phyloP scores from a whole-genome alignment of 306 rosid genomes.

The Crataegus laevigata region DNA sequence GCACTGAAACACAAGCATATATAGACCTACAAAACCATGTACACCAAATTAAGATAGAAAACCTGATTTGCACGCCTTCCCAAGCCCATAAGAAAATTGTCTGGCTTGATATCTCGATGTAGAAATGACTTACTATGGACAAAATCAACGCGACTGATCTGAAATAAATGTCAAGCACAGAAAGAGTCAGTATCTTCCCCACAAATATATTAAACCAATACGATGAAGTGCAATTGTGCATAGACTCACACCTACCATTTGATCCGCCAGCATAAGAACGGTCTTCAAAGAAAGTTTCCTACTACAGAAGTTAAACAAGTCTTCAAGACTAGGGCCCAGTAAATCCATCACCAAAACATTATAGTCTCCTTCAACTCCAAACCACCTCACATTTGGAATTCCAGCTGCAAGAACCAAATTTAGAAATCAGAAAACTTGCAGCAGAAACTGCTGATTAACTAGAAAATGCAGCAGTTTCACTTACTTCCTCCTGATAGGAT shows the following conservation, averaged over 20 bases:
- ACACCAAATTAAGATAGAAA: not conserved
- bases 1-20: not conserved
- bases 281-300: slow-evolving; percentile 89
- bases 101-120: slow-evolving; percentile 96
- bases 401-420: slow-evolving; percentile 62
- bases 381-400: slow-evolving; percentile 87
- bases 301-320: slow-evolving; percentile 89
- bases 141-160: slow-evolving; percentile 94
- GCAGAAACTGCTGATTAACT: not conserved
- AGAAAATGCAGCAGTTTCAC: not conserved
- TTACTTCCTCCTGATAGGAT: slow-evolving; percentile 98
- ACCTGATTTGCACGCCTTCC: slow-evolving; percentile 99
- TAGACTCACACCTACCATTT: slow-evolving; percentile 56
- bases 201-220: not conserved
- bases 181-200: not conserved
- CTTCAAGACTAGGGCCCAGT: slow-evolving; percentile 98
- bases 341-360: slow-evolving; percentile 93
- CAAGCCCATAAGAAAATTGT: slow-evolving; percentile 93
- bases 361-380: slow-evolving; percentile 95
- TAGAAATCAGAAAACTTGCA: not conserved
- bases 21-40: not conserved
- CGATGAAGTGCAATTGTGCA: not conserved
- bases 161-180: slow-evolving; percentile 1
- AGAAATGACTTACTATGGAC: slow-evolving; percentile 86
- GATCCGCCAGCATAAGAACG: slow-evolving; percentile 96